Base-by-base conservation (phyloP, 805 yeast genomes). In the Hanseniaspora mollemarum region DNA sequence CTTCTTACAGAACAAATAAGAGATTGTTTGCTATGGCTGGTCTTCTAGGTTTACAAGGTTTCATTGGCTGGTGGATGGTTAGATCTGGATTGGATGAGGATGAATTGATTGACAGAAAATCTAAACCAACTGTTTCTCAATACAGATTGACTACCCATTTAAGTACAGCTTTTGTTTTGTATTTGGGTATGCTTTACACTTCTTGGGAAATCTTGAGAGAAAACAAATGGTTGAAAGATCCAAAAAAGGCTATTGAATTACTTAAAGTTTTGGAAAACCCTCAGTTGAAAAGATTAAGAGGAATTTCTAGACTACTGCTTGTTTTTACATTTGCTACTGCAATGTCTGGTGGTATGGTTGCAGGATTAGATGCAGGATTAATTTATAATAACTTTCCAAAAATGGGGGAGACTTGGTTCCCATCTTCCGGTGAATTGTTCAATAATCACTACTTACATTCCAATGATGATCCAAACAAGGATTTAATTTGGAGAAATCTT, bases 1-100 rank as follows among this genome's bases (percentile, higher is more conserved):
- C 90, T 10, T 78, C 87, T 2, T 67, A 76, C 2, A 79, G 78
- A 53, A 81, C 84, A 3, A 80, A 85, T 44, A 70, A 70, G 52
- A 74, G 86, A 57, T 70, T 92, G 15, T 65, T 84, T 19, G 85
- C 85, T 1, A 75, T 92, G 42, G 76, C 94, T 38, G 78, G 74
- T 0, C 68, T 92, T 46, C 72, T 92, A 53, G 99, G 95, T 10
- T 69, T 92, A 43, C 98, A 92, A 71, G 98, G 98, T 49, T 83
- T 81, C 49, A 82, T 92, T 57, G 98, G 98, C 29, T 92, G 98
- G 98, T 92, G 99, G 99, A 92, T 92, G 98, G 98, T 92, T 48
- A 80, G 84, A 60, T 86, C 96, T 9, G 98, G 98, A 28, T 73
- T 92, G 51, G 94, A 87, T 62, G 83, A 82, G 60, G 74, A 81